Evolutionary conservation across 768 basidiomycete genomes (phyloP), one percentile per base, ranked within the genome.

Genomic region (Calvatia gigantea): DNA sequence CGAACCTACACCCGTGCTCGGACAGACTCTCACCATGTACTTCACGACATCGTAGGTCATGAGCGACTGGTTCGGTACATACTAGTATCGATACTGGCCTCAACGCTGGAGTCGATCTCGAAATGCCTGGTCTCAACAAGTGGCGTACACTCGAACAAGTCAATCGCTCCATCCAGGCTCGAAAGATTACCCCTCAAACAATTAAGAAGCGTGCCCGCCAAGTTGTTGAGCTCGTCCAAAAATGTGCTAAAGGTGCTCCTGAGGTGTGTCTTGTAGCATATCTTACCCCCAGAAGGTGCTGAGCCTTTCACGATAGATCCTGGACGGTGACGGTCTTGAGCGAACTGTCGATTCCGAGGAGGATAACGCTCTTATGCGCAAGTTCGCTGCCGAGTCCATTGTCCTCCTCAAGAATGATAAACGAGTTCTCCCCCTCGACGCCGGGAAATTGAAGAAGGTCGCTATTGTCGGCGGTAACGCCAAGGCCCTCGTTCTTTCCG

Each of bases 51-150:
- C 19, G 25, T 55, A 80, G 72, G 73, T 88, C 55, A 91, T 92
- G 88, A 88, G 86, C 56, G 91, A 92, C 66, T 94, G 91, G 86
- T 87, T 86, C 55, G 90, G 90, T 1, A 70, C 79, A 2, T 91
- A 91, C 71, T n/a, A 80, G 83, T 50, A 72, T 89, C 29, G 83
- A 84, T 59, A 73, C 76, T 21, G 70, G 75, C 23, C 72, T 89
- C 58, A 91, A 90, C 56, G 87, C 88, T n/a, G 89, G 89, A 2
- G 73, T 91, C 21, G 86, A 91, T 64, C 78, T 92, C 33, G 88
- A 90, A 65, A 90, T 89, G 87, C 88, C 87, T 0, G 89, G 89
- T 1, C 70, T 71, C 12, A 85, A 85, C 69, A 88, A 89, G 60
- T 89, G 87, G 89, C 78, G 89, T 6, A 82, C 80, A 0, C 74